Percentiles rank a stretch among this genome's conserved stretches.
Conservation (phyloP, 306 rosid genomes). For the Mimosa pudica region DNA sequence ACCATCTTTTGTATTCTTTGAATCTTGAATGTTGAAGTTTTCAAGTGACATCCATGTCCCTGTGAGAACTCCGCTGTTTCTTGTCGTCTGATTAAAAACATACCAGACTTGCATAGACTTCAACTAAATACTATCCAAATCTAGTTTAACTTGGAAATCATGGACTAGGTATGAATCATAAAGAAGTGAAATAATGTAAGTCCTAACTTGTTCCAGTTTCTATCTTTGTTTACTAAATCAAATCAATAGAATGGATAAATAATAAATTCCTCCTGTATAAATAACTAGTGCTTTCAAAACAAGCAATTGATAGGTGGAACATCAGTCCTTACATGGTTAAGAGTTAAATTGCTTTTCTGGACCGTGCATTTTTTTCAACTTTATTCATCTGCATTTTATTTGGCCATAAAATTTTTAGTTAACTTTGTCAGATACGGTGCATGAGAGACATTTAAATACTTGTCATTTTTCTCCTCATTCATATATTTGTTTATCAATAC, state of each 20-base stretch:
- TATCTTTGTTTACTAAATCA: no score
- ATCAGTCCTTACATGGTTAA: no score
- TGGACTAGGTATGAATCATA: not conserved
- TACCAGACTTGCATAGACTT: not conserved
- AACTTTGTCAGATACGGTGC: not conserved
- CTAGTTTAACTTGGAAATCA: not conserved
- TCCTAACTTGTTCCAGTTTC: no score
- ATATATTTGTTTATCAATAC: conserved; percentile 4
- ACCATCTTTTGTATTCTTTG: conserved; percentile 52
- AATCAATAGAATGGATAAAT: no score
- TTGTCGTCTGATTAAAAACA: conserved; percentile 33
- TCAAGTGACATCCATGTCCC: conserved; percentile 7
- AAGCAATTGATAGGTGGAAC: no score
- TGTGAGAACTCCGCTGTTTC: conserved; percentile 13
- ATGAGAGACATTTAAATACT: not conserved
- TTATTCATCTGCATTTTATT: no score
- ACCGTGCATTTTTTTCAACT: no score
- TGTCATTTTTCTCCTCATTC: not conserved
- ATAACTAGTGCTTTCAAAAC: no score
- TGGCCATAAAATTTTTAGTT: no score
- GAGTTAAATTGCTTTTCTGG: no score
- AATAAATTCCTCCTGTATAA: no score
- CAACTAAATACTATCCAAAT: not conserved
- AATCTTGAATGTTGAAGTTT: conserved; percentile 29
- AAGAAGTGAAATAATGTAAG: no score